Conservation (phyloP, 495 filamentous ascomycete species). For the Endocarpon pusillum region DNA sequence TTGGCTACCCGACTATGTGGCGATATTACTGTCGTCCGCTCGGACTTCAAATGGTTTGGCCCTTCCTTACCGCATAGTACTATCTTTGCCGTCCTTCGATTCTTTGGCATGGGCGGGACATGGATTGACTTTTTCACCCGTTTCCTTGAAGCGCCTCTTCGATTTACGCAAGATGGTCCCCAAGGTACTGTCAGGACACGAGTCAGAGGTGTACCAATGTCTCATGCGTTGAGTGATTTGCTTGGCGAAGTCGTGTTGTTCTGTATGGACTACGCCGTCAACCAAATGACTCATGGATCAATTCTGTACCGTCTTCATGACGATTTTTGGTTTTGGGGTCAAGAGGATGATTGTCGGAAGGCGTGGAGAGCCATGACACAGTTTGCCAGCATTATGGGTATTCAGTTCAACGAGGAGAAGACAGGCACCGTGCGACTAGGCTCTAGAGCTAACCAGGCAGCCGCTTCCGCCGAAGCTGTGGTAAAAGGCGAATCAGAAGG, state of each 20-base stretch:
- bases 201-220: slow-evolving; percentile 38
- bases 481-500: not conserved
- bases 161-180: slow-evolving; percentile 36
- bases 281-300: slow-evolving; percentile 35
- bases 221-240: slow-evolving; percentile 39
- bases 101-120: slow-evolving; percentile 40
- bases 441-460: slow-evolving; percentile 1
- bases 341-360: slow-evolving; percentile 31
- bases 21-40: slow-evolving; percentile 41
- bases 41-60: slow-evolving; percentile 44
- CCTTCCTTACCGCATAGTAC: slow-evolving; percentile 44
- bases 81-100: slow-evolving; percentile 34
- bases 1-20: slow-evolving; percentile 37
- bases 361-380: slow-evolving; percentile 41
- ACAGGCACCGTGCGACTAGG: slow-evolving; percentile 35
- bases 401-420: slow-evolving; percentile 39
- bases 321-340: slow-evolving; percentile 55
- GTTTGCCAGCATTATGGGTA: slow-evolving; percentile 37
- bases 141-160: slow-evolving; percentile 43
- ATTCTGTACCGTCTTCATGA: slow-evolving; percentile 47
- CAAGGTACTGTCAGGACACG: slow-evolving; percentile 21
- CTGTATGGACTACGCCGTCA: slow-evolving; percentile 48
- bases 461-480: slow-evolving; percentile 7
- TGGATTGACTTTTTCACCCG: slow-evolving; percentile 45
- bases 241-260: slow-evolving; percentile 47